Conservation (phyloP, 805 yeast genomes). For the Ogataea paraovalis region DNA sequence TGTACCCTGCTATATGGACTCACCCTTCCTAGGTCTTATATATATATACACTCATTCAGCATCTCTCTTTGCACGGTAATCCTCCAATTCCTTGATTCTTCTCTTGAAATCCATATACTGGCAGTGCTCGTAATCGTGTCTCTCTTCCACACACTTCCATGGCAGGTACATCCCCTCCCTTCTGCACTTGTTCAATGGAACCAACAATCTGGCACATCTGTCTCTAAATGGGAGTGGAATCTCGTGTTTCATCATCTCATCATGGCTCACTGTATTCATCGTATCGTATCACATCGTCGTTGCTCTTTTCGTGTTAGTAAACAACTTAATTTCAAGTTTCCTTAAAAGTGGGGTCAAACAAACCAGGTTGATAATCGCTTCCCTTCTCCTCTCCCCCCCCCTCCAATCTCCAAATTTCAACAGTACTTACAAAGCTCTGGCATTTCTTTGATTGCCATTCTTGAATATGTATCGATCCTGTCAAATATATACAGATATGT, state of each 20-base stretch:
- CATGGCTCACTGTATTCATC: slow-evolving; percentile 56
- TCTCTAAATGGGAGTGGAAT: slow-evolving; percentile 80
- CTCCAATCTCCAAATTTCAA: too few relatives aligned
- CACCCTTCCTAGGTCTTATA: too few relatives aligned
- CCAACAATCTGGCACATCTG: slow-evolving; percentile 66
- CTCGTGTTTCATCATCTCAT: slow-evolving; percentile 75
- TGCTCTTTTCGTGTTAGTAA: too few relatives aligned
- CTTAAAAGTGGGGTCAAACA: slow-evolving; percentile 1
- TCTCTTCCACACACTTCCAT: slow-evolving; percentile 72
- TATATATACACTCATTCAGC: slow-evolving; percentile 5
- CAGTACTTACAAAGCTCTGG: slow-evolving; percentile 39
- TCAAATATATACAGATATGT: too few relatives aligned
- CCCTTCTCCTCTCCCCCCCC: too few relatives aligned
- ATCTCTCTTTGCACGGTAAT: slow-evolving; percentile 41
- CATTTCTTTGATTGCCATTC: slow-evolving; percentile 34
- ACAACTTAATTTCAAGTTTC: neutral
- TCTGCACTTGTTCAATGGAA: slow-evolving; percentile 62
- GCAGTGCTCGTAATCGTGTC: slow-evolving; percentile 82
- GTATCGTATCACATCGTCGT: too few relatives aligned
- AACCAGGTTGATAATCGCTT: too few relatives aligned
- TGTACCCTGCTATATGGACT: too few relatives aligned
- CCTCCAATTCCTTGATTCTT: slow-evolving; percentile 69
- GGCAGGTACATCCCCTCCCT: slow-evolving; percentile 54
- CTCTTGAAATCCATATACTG: slow-evolving; percentile 77
- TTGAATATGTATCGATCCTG: neutral